phyloP scores from a whole-genome alignment of 768 basidiomycete species.

The Collybia nuda region DNA sequence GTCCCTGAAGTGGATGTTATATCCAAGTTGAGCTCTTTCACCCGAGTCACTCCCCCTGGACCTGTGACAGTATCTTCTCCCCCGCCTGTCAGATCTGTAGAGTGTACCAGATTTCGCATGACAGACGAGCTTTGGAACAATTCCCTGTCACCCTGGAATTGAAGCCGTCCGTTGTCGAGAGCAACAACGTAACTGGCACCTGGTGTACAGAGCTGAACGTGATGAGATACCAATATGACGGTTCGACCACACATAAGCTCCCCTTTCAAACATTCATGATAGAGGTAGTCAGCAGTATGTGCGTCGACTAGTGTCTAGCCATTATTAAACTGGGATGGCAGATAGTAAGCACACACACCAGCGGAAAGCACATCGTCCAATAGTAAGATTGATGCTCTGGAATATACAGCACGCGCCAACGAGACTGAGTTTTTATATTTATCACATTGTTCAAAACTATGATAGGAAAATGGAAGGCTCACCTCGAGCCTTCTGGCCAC shows the following conservation, averaged over 20 bases:
- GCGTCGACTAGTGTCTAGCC: slow-evolving; percentile 66
- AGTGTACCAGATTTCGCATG: slow-evolving; percentile 65
- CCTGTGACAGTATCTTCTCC: slow-evolving; percentile 39
- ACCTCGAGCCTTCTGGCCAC: slow-evolving; percentile 71
- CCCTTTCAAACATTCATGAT: slow-evolving; percentile 79
- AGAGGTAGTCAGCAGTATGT: slow-evolving; percentile 89
- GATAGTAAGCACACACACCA: slow-evolving; percentile 26
- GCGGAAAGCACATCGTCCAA: slow-evolving; percentile 82
- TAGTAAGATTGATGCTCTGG: slow-evolving; percentile 78
- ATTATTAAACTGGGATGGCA: background rate
- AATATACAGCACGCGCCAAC: slow-evolving; percentile 85
- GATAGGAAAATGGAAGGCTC: slow-evolving; percentile 11
- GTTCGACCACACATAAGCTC: slow-evolving; percentile 80
- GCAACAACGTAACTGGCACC: slow-evolving; percentile 82
- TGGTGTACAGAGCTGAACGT: slow-evolving; percentile 84
- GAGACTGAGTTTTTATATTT: slow-evolving; percentile 43
- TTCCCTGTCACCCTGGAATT: slow-evolving; percentile 67
- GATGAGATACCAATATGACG: slow-evolving; percentile 91
- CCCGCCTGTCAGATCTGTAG: slow-evolving; percentile 32
- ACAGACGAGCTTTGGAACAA: slow-evolving; percentile 68
- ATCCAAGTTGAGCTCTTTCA: slow-evolving; percentile 3
- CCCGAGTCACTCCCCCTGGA: slow-evolving; percentile 23
- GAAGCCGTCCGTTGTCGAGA: slow-evolving; percentile 75
- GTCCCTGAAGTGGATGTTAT: slow-evolving; percentile 30
- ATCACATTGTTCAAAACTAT: background rate